Evolutionary conservation across 805 yeast species (phyloP), one percentile per base, ranked within the genome.

Genomic region (Blastobotrys robertii): DNA sequence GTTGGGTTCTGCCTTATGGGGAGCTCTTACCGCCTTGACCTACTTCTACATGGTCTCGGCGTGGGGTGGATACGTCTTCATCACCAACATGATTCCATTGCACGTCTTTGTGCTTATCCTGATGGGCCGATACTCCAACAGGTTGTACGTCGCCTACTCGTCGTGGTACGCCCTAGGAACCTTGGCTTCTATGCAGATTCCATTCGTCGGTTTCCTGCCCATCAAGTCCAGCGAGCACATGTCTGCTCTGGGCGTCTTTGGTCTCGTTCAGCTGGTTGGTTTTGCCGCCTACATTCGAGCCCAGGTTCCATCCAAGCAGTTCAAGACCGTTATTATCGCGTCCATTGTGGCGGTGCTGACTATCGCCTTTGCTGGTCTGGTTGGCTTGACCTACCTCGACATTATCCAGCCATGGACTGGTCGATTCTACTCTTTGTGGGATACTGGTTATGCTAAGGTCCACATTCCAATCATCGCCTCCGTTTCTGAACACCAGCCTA

Each of bases 331-430:
- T 8, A 57, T 64, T 1, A 56, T 74, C 15, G 75, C 81, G 14
- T 76, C 86, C 11, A 64, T 83, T 42, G 60, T 65, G 2, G 55
- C 76, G 14, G 69, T 87, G 43, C 68, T 79, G 28, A 58, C 65
- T 11, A 50, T 82, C 28, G 95, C 96, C 45, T 57, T 85, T 35
- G 68, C 70, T 10, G 94, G 81, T 14, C 70, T 92, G 43, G 74
- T 85, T 37, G 76, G 74, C 12, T 79, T 94, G 53, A 92, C 99
- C 12, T 82, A 84, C 47, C 70, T 86, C 42, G 98, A 97, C 3
- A 78, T 82, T 63, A 92, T 94, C 64, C 97, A 97, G 31, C 99
- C 99, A 43, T 92, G 99, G 98, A 87, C 97, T 8, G 99, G 99
- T 53, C 82, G 99, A 66, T 94, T 92, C 70, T 92, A 92, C 67